A percentile compares a stretch with the other conserved stretches of the same genome.
Conservation (phyloP, 345 rosid species). For the Eucalyptus sideroxylon region DNA sequence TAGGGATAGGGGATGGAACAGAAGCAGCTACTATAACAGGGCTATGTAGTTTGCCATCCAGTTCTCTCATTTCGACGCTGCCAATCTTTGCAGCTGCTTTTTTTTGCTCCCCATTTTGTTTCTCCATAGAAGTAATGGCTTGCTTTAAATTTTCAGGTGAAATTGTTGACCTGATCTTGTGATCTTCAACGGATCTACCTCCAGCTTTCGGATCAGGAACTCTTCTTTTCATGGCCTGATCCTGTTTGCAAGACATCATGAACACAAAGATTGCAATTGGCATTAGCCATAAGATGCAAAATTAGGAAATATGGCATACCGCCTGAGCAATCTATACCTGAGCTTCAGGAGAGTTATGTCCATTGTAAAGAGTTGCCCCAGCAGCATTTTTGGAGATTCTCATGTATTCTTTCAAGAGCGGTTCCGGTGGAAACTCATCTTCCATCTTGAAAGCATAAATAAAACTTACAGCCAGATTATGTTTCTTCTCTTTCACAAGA, state of each 20-base stretch:
- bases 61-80: not conserved
- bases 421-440: slow-evolving; percentile 11
- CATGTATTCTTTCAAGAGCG: slow-evolving; percentile 17
- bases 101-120: not conserved
- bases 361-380: not conserved
- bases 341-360: not conserved
- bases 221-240: not conserved
- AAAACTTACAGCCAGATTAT: slow-evolving; percentile 16
- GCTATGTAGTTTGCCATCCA: not conserved
- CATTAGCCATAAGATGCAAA: not conserved
- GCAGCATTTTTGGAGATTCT: not conserved
- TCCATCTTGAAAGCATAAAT: slow-evolving; percentile 14
- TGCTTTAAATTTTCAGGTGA: not conserved
- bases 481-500: slow-evolving; percentile 10
- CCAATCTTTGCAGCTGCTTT: not conserved
- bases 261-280: not conserved
- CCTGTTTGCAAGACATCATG: not conserved
- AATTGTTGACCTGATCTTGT: not conserved
- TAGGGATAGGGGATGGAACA: not conserved
- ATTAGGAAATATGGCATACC: not conserved
- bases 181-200: slow-evolving; percentile 1
- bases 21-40: not conserved
- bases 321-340: not conserved
- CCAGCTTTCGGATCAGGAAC: not conserved
- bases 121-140: not conserved